phyloP scores from a whole-genome alignment of 2,329 filamentous ascomycete genomes.

The Pseudomassariella vexata region DNA sequence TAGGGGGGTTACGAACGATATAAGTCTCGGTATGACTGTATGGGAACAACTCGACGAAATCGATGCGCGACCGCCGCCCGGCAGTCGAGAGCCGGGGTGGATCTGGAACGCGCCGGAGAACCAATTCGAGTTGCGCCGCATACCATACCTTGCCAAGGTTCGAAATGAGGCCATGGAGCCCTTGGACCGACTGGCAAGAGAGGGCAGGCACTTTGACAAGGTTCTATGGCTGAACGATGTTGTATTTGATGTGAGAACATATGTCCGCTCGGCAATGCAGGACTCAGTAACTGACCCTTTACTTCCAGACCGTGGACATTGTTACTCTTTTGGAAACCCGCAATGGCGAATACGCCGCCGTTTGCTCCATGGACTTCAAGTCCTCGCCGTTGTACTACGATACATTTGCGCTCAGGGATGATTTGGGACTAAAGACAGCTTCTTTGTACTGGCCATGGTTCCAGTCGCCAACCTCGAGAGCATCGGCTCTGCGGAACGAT shows the following conservation, averaged over 20 bases:
- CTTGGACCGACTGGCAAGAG: slow-evolving; percentile 40
- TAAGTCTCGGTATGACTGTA: slow-evolving; percentile 49
- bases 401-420: slow-evolving; percentile 55
- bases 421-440: slow-evolving; percentile 42
- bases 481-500: slow-evolving; percentile 40
- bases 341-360: slow-evolving; percentile 50
- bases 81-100: slow-evolving; percentile 49
- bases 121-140: slow-evolving; percentile 54
- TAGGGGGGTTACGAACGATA: slow-evolving; percentile 44
- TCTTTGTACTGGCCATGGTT: slow-evolving; percentile 57
- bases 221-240: slow-evolving; percentile 58
- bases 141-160: slow-evolving; percentile 60
- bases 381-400: slow-evolving; percentile 51
- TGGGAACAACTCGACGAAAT: slow-evolving; percentile 53
- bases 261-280: slow-evolving; percentile 11
- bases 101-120: slow-evolving; percentile 45
- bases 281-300: background rate
- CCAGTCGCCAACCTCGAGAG: slow-evolving; percentile 30
- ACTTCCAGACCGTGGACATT: slow-evolving; percentile 38
- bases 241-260: slow-evolving; percentile 45
- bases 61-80: slow-evolving; percentile 27
- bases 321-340: slow-evolving; percentile 48
- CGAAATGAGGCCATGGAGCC: slow-evolving; percentile 60
- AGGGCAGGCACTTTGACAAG: slow-evolving; percentile 48
- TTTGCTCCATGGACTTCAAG: slow-evolving; percentile 55